Evolutionary conservation across 371 early-diverging fungal genomes (phyloP).

Genomic region (Mucor irregularis): DNA sequence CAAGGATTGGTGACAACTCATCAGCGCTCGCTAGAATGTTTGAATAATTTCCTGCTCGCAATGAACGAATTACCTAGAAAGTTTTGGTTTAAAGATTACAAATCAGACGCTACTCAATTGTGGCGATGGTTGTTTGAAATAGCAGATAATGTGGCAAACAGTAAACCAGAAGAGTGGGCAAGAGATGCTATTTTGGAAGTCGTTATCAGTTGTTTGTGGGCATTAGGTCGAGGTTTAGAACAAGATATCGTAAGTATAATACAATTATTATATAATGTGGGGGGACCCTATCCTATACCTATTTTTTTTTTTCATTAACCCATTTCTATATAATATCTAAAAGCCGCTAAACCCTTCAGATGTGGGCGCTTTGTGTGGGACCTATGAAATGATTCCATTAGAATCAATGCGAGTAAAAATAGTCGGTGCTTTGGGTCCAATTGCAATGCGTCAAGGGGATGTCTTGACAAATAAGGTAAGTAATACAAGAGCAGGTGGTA

Average conservation of each 20-base stretch:
- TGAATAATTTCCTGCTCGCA: constrained; percentile 74
- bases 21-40: constrained; percentile 68
- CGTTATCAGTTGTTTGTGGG: constrained; percentile 73
- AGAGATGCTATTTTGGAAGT: constrained; percentile 53
- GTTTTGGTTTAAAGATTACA: constrained; percentile 65
- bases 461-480: constrained; percentile 74
- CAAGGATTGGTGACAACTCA: constrained; percentile 53
- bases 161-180: constrained; percentile 32
- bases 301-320: background rate
- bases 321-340: no score
- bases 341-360: constrained; percentile 51
- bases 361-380: constrained; percentile 53
- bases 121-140: constrained; percentile 61
- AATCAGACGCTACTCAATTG: constrained; percentile 53
- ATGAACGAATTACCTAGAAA: constrained; percentile 67
- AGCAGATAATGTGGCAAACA: constrained; percentile 32
- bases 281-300: background rate
- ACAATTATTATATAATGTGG: background rate
- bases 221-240: constrained; percentile 66
- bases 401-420: constrained; percentile 68
- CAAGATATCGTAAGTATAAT: constrained; percentile 53
- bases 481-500: background rate
- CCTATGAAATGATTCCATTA: constrained; percentile 44
- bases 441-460: constrained; percentile 71
- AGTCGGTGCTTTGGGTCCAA: constrained; percentile 72